These are phyloP conservation scores for Posidonia australis DNA, from an alignment of 106 monocot species.

Conservation along the genomic window DNA sequence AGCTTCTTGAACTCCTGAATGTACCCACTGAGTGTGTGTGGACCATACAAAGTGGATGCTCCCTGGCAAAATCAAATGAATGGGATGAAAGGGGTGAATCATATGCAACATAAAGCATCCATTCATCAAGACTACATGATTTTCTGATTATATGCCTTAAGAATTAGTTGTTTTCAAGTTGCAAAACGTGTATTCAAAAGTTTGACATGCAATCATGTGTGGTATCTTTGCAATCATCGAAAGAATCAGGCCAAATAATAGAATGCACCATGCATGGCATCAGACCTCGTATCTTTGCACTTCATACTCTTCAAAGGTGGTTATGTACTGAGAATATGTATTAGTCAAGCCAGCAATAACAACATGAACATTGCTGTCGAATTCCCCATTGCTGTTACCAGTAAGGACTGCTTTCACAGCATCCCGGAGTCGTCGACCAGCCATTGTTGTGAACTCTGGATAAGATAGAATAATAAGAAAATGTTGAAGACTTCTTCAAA, in stretches of 20 bases:
- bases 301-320: slow-evolving; percentile 82
- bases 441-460: slow-evolving; percentile 91
- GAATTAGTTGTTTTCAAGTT: too few relatives aligned
- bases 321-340: slow-evolving; percentile 85
- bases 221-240: too few relatives aligned
- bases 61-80: slow-evolving; percentile 30
- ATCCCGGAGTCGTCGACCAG: slow-evolving; percentile 80
- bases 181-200: too few relatives aligned
- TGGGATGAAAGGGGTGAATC: too few relatives aligned
- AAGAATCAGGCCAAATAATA: background rate
- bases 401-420: slow-evolving; percentile 55
- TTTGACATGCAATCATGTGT: too few relatives aligned
- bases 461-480: background rate
- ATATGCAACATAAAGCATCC: too few relatives aligned
- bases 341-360: slow-evolving; percentile 88
- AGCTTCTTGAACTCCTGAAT: slow-evolving; percentile 88
- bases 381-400: slow-evolving; percentile 31
- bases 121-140: too few relatives aligned
- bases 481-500: too few relatives aligned
- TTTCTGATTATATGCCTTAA: too few relatives aligned
- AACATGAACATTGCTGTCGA: slow-evolving; percentile 44
- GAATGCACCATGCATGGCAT: background rate
- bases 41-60: slow-evolving; percentile 81
- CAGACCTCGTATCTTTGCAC: slow-evolving; percentile 85
- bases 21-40: slow-evolving; percentile 75